A percentile compares a stretch with the other conserved stretches of the same genome.
Evolutionary conservation across 371 early-diverging fungal species (phyloP).

Genomic region (Mortierella sp.): DNA sequence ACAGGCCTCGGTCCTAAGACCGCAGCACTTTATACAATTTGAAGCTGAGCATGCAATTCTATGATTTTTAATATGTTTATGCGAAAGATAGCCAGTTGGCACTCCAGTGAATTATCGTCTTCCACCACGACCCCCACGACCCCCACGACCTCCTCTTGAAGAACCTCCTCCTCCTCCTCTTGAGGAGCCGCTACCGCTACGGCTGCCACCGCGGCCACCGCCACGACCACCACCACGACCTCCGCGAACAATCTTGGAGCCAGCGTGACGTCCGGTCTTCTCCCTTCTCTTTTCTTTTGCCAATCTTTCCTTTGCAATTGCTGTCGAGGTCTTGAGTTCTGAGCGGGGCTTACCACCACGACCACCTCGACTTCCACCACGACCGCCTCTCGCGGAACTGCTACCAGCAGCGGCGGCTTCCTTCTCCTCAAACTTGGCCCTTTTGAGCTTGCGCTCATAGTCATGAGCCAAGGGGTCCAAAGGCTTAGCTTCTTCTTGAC

Average conservation of each 20-base stretch:
- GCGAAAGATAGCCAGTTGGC: no score
- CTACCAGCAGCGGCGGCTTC: conserved; percentile 55
- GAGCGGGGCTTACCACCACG: conserved; percentile 63
- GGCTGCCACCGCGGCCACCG: conserved; percentile 32
- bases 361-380: conserved; percentile 61
- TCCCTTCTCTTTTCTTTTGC: conserved; percentile 81
- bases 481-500: conserved; percentile 68
- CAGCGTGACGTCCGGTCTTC: conserved; percentile 73
- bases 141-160: conserved; percentile 14
- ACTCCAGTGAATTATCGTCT: conserved; percentile 23
- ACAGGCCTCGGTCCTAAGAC: neutral
- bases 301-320: conserved; percentile 88
- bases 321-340: conserved; percentile 87
- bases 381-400: conserved; percentile 34
- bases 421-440: conserved; percentile 67
- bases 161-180: conserved; percentile 42
- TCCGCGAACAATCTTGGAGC: conserved; percentile 42
- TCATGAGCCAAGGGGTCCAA: conserved; percentile 72
- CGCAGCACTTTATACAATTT: no score
- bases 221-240: conserved; percentile 56
- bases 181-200: conserved; percentile 26
- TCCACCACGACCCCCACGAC: conserved; percentile 44
- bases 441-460: conserved; percentile 79
- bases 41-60: neutral
- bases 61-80: neutral